Conservation (phyloP, 495 filamentous ascomycete species). For the Wilcoxina mikolae region DNA sequence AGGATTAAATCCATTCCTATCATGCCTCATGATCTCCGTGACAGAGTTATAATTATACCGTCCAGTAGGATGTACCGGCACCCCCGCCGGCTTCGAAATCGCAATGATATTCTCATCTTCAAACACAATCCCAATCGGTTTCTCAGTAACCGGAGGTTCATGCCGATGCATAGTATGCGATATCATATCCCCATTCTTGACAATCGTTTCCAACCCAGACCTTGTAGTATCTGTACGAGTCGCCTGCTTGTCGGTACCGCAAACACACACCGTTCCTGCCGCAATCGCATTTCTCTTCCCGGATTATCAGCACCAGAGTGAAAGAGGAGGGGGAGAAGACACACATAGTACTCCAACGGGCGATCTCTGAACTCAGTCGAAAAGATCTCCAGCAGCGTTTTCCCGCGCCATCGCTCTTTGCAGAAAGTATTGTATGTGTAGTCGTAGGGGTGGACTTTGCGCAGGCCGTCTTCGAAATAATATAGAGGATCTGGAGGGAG, state of each 20-base stretch:
- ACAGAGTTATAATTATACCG: constrained; percentile 91
- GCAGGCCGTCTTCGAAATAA: constrained; percentile 61
- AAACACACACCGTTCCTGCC: constrained; percentile 37
- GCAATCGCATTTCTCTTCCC: constrained; percentile 46
- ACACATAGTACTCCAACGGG: constrained; percentile 70
- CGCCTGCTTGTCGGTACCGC: not conserved
- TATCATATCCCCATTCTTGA: constrained; percentile 73
- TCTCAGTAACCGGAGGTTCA: constrained; percentile 77
- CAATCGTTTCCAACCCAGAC: constrained; percentile 34
- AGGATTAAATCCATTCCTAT: constrained; percentile 58
- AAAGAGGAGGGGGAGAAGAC: constrained; percentile 13
- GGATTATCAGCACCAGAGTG: not conserved
- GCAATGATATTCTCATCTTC: constrained; percentile 86
- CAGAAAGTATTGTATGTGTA: constrained; percentile 90
- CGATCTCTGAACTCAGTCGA: constrained; percentile 74
- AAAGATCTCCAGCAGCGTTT: constrained; percentile 65
- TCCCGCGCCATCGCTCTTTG: constrained; percentile 76
- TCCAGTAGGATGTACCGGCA: constrained; percentile 88
- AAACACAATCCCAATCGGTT: constrained; percentile 65
- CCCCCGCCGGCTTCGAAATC: constrained; percentile 88
- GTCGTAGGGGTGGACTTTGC: constrained; percentile 74
- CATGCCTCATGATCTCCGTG: constrained; percentile 77
- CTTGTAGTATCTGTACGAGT: not conserved
- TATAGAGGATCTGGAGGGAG: constrained; percentile 36
- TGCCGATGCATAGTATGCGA: constrained; percentile 91